These are phyloP conservation scores for Leccinum obscurum DNA, from an alignment of 768 basidiomycete genomes.

Conservation along the genomic window DNA sequence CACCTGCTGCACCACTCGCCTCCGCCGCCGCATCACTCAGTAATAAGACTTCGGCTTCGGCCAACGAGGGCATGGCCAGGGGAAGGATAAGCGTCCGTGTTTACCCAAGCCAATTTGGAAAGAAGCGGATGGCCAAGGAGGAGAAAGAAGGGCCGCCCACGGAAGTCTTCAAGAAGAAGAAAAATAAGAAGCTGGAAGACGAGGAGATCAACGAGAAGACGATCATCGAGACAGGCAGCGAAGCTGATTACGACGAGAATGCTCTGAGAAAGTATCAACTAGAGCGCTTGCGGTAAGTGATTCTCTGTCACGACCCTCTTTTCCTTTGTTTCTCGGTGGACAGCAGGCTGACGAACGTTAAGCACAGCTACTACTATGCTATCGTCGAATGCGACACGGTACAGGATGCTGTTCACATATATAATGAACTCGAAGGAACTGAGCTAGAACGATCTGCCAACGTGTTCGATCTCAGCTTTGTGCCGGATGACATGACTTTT, in stretches of 20 bases:
- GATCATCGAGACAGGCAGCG: conserved; percentile 58
- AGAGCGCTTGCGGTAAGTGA: conserved; percentile 75
- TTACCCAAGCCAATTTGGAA: conserved; percentile 94
- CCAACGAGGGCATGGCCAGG: conserved; percentile 37
- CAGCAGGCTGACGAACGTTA: conserved; percentile 9
- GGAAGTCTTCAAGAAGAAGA: conserved; percentile 73
- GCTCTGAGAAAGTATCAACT: conserved; percentile 90
- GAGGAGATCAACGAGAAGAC: conserved; percentile 65
- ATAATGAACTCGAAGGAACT: conserved; percentile 86
- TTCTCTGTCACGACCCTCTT: not conserved
- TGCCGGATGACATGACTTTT: conserved; percentile 87
- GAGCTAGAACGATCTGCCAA: conserved; percentile 98
- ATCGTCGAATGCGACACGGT: conserved; percentile 84
- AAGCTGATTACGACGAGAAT: conserved; percentile 84
- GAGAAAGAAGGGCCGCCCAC: conserved; percentile 88
- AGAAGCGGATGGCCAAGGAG: conserved; percentile 80
- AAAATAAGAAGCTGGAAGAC: conserved; percentile 34
- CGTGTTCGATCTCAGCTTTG: conserved; percentile 92
- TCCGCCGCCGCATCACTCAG: conserved; percentile 26
- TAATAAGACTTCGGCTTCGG: conserved; percentile 16
- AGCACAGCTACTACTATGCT: conserved; percentile 88
- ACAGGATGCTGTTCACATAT: conserved; percentile 76
- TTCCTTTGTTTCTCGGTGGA: not conserved
- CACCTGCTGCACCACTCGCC: conserved; percentile 50
- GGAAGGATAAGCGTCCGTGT: conserved; percentile 81